Evolutionary conservation across 202 grass and related monocot genomes (phyloP).

Genomic region (Digitaria exilis): DNA sequence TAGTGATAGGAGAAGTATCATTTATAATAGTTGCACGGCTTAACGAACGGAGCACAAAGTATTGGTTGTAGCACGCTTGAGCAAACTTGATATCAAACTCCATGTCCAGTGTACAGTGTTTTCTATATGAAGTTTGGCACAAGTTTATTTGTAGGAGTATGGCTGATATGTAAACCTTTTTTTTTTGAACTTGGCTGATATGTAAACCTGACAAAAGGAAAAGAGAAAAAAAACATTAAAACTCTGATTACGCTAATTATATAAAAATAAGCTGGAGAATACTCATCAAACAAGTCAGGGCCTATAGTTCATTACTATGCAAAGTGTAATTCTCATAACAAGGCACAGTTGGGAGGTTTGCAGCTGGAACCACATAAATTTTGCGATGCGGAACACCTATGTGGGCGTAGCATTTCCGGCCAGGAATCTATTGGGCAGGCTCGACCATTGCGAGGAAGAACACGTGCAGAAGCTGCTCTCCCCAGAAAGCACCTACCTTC

Average conservation of each 20-base stretch:
- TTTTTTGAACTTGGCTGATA: too few species aligned
- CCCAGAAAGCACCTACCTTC: too few species aligned
- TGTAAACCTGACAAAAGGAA: neutral
- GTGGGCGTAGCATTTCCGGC: constrained; percentile 27
- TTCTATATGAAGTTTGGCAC: neutral
- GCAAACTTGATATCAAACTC: neutral
- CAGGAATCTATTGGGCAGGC: neutral
- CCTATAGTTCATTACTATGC: neutral
- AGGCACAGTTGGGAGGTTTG: neutral
- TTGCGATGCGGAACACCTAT: neutral
- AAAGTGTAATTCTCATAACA: neutral
- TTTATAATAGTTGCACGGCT: neutral
- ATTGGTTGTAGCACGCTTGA: neutral
- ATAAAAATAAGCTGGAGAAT: too few species aligned
- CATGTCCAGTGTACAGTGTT: neutral
- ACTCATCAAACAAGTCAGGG: neutral
- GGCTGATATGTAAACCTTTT: too few species aligned
- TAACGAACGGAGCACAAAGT: neutral
- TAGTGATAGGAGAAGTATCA: neutral
- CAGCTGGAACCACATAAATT: neutral
- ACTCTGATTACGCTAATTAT: too few species aligned
- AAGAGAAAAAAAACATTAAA: neutral
- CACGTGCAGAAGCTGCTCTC: too few species aligned
- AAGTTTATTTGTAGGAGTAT: neutral
- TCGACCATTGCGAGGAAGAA: neutral